These are phyloP conservation scores for Novakomyces olei DNA, from an alignment of 805 yeast genomes.

Conservation along the genomic window DNA sequence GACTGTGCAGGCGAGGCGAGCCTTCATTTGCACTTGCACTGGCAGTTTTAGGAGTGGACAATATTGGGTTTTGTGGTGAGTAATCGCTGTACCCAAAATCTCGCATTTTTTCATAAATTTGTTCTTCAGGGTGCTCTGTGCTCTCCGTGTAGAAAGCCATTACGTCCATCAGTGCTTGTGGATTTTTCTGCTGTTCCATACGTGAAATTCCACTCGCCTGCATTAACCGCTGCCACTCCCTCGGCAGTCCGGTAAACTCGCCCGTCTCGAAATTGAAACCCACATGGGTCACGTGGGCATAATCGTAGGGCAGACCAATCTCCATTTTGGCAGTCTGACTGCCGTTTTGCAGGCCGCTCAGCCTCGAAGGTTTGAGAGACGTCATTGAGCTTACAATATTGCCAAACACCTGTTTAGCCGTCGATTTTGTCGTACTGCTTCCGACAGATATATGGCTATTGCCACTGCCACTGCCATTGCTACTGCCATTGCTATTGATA, in stretches of 20 bases:
- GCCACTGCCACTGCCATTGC: too few relatives aligned
- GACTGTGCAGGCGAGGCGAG: neutral
- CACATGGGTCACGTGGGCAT: conserved; percentile 74
- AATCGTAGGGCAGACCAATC: conserved; percentile 86
- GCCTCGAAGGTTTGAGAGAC: too few relatives aligned
- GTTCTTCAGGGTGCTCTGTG: neutral
- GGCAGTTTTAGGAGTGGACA: neutral
- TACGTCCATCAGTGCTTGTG: conserved; percentile 66
- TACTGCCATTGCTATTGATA: too few relatives aligned
- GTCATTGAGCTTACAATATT: too few relatives aligned
- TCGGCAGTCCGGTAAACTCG: conserved; percentile 49
- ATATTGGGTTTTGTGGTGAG: neutral
- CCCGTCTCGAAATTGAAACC: conserved; percentile 57
- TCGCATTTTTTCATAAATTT: neutral
- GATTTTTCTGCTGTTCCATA: conserved; percentile 59
- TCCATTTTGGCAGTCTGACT: too few relatives aligned
- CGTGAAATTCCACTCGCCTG: conserved; percentile 59
- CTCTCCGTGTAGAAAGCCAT: conserved; percentile 40
- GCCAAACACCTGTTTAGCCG: too few relatives aligned
- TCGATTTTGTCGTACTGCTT: too few relatives aligned
- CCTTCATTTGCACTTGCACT: neutral
- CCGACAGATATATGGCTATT: too few relatives aligned
- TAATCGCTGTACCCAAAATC: neutral
- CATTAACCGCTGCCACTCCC: conserved; percentile 58
- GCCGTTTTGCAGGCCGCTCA: too few relatives aligned